Conservation (phyloP, 2,329 filamentous ascomycete species). For the Pestalotiopsis sp. region DNA sequence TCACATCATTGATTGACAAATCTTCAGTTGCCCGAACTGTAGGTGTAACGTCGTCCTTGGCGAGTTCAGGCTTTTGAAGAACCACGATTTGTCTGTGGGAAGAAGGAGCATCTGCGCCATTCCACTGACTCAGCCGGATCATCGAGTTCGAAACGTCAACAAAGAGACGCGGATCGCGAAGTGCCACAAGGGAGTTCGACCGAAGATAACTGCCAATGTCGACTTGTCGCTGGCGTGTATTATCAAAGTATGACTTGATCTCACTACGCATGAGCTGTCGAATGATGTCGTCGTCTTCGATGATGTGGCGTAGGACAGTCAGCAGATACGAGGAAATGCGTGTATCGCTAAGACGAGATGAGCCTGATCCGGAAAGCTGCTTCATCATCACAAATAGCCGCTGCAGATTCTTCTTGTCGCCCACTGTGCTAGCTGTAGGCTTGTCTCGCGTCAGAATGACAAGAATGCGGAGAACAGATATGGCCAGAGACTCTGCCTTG, state of each 20-base stretch:
- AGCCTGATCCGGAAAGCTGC: conserved; percentile 80
- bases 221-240: conserved; percentile 54
- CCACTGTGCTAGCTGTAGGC: conserved; percentile 72
- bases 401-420: conserved; percentile 87
- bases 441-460: conserved; percentile 86
- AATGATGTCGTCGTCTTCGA: conserved; percentile 90
- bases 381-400: conserved; percentile 94
- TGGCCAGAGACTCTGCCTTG: conserved; percentile 82
- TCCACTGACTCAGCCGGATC: conserved; percentile 71
- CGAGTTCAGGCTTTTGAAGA: conserved; percentile 31
- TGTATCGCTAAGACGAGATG: conserved; percentile 67
- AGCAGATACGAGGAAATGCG: conserved; percentile 68
- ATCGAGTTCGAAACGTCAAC: conserved; percentile 86
- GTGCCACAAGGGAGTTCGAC: conserved; percentile 74
- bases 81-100: conserved; percentile 37
- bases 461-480: conserved; percentile 81
- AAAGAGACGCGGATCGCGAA: conserved; percentile 84
- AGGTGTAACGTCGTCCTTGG: conserved; percentile 45
- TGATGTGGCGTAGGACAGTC: conserved; percentile 85
- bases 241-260: conserved; percentile 77
- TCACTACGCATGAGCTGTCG: conserved; percentile 91
- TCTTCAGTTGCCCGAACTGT: conserved; percentile 49
- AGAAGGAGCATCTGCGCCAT: conserved; percentile 31
- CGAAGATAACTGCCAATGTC: conserved; percentile 78
- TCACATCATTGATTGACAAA: conserved; percentile 54